Conservation (phyloP, 495 filamentous ascomycete genomes). For the Apiosordaria backusii region DNA sequence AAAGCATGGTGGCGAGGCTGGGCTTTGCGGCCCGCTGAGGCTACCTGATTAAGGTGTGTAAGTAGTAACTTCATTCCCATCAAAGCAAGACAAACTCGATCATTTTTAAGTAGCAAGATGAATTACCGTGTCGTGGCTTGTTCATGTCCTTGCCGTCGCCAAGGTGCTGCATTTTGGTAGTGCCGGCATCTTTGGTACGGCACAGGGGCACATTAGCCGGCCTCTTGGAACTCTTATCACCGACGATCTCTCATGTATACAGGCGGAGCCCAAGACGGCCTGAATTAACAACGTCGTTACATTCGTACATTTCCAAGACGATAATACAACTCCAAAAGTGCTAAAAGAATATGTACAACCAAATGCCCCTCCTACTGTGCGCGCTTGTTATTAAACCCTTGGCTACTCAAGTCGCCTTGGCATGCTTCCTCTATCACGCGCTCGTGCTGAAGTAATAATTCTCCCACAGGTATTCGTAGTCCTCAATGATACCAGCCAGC, state of each 20-base stretch:
- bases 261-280: not conserved
- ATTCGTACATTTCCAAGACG: not conserved
- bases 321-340: not conserved
- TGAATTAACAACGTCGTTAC: not conserved
- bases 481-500: constrained; percentile 78
- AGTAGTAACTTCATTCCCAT: no score
- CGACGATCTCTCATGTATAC: not conserved
- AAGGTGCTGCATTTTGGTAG: not conserved
- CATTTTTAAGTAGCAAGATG: not conserved
- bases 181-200: not conserved
- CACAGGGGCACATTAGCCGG: not conserved
- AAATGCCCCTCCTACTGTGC: no score
- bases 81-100: no score
- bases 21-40: no score
- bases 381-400: not conserved
- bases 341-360: not conserved
- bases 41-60: no score
- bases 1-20: not conserved
- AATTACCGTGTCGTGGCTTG: not conserved
- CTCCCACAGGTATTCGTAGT: constrained; percentile 97
- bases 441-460: constrained; percentile 82
- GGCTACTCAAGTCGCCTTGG: not conserved
- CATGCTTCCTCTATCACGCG: constrained; percentile 26
- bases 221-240: not conserved
- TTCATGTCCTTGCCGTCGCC: not conserved